These are phyloP conservation scores for Aspergillus affinis DNA, from an alignment of 495 filamentous ascomycete genomes.

Conservation along the genomic window DNA sequence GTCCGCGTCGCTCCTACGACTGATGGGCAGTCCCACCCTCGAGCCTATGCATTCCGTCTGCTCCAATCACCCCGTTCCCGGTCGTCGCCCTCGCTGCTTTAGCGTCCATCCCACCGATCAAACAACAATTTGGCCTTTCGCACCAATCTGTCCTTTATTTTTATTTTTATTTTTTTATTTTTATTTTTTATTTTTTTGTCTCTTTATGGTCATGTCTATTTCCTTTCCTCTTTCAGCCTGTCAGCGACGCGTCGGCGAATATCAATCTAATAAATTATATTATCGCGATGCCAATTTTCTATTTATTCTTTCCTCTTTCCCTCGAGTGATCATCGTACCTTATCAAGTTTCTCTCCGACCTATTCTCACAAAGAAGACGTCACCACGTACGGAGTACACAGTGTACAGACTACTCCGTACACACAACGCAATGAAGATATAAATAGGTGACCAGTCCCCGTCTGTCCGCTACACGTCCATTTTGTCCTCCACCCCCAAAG, in stretches of 20 bases:
- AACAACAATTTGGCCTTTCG: slow-evolving; percentile 31
- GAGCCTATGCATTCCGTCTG: slow-evolving; percentile 14
- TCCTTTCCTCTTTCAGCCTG: not conserved
- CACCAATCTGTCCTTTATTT: slow-evolving; percentile 27
- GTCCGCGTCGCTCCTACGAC: slow-evolving; percentile 35
- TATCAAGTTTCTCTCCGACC: no score
- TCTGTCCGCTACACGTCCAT: not conserved
- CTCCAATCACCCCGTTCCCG: slow-evolving; percentile 37
- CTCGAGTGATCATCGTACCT: no score
- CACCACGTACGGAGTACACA: no score
- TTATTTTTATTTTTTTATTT: slow-evolving; percentile 27
- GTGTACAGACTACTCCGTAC: no score
- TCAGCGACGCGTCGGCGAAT: not conserved
- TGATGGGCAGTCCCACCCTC: slow-evolving; percentile 24
- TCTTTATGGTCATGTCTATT: not conserved
- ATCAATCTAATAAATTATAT: not conserved
- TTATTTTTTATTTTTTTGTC: slow-evolving; percentile 22
- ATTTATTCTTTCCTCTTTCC: no score
- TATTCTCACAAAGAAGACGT: no score
- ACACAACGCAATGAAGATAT: not conserved
- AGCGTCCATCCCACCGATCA: slow-evolving; percentile 42
- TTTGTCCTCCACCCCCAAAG: not conserved
- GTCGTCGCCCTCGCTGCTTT: slow-evolving; percentile 40
- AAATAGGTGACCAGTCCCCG: not conserved
- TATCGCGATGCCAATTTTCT: not conserved